Evolutionary conservation across 2,329 filamentous ascomycete species (phyloP), one percentile per base, ranked within the genome.

Genomic region (Verticillium tricorpus): DNA sequence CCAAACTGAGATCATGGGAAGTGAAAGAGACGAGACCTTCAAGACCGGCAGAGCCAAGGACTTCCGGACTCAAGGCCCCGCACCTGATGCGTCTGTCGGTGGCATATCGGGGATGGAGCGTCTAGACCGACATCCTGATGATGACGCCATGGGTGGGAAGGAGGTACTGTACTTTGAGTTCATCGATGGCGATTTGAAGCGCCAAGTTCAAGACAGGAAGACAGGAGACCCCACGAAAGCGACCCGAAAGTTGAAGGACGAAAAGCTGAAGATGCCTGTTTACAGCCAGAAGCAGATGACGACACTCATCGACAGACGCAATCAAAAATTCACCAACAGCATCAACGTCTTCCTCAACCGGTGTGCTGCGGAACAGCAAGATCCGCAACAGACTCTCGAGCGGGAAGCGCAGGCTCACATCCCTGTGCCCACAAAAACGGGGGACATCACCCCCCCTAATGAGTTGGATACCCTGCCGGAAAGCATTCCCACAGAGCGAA

Each of bases 271-370:
- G 74, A 92, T 97, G 87, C 95, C 94, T 0, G 91, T 96, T 9
- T 97, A 88, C 77, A 92, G 92, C 65, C 93, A 97, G 75, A 93
- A 93, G 74, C 92, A 97, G 76, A 92, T 98, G 90, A 88, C 90
- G 71, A 85, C 82, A 59, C 74, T 97, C 67, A 97, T 99, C 68
- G 92, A 94, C 75, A 95, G 94, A 77, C 83, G 95, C 57, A 97
- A 97, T 69, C 79, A 80, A 60, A 95, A 93, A 71, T 98, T 98
- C 70, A 81, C 81, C 0, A 89, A 86, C 62, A 91, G 93, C 0
- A 82, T 96, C 63, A 90, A 91, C 73, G 76, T 73, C 0, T 98
- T 96, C 69, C 75, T 99, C 63, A 90, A 91, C 65, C 81, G 85
- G 50, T 97, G 93, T 71, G 81, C 82, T 0, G 82, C 84, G 45